Percentiles rank a stretch among this genome's conserved stretches.
Evolutionary conservation across 2,329 filamentous ascomycete species (phyloP).

Genomic region (Talaromyces islandicus): DNA sequence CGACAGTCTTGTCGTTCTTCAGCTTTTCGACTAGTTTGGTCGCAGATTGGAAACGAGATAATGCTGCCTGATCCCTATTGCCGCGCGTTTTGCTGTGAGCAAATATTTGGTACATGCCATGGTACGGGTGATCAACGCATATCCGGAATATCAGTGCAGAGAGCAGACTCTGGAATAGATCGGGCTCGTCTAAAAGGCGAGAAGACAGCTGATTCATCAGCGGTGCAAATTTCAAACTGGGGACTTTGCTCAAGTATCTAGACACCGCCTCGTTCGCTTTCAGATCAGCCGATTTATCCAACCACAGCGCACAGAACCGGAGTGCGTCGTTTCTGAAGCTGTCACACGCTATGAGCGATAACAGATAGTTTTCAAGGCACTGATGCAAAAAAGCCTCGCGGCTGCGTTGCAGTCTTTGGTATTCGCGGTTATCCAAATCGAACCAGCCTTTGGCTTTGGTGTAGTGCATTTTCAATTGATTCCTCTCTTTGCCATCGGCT

Average conservation of each 20-base stretch:
- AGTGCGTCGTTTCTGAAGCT: constrained; percentile 83
- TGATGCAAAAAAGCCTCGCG: constrained; percentile 79
- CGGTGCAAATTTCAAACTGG: constrained; percentile 84
- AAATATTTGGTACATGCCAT: constrained; percentile 96
- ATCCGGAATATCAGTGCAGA: constrained; percentile 71
- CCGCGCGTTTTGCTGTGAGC: constrained; percentile 65
- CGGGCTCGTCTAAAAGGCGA: constrained; percentile 66
- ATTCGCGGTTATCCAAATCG: constrained; percentile 81
- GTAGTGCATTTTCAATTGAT: constrained; percentile 55
- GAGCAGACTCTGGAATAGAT: constrained; percentile 70
- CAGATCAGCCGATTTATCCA: constrained; percentile 73
- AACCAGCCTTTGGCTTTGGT: constrained; percentile 80
- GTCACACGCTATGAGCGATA: constrained; percentile 78
- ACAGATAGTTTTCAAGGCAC: constrained; percentile 87
- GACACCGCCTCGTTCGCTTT: constrained; percentile 72
- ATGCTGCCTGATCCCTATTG: constrained; percentile 65
- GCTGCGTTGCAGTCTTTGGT: constrained; percentile 68
- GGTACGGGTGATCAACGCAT: constrained; percentile 88
- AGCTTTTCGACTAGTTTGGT: constrained; percentile 60
- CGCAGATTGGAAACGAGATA: constrained; percentile 69
- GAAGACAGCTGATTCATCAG: constrained; percentile 96
- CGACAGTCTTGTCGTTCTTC: constrained; percentile 44
- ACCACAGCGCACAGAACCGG: constrained; percentile 89
- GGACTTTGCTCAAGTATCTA: constrained; percentile 64
- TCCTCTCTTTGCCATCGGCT: constrained; percentile 47